A percentile compares a stretch with the other conserved stretches of the same genome.
phyloP scores from a whole-genome alignment of 352 stramenopile genomes.

The Globisporangium nodosum region DNA sequence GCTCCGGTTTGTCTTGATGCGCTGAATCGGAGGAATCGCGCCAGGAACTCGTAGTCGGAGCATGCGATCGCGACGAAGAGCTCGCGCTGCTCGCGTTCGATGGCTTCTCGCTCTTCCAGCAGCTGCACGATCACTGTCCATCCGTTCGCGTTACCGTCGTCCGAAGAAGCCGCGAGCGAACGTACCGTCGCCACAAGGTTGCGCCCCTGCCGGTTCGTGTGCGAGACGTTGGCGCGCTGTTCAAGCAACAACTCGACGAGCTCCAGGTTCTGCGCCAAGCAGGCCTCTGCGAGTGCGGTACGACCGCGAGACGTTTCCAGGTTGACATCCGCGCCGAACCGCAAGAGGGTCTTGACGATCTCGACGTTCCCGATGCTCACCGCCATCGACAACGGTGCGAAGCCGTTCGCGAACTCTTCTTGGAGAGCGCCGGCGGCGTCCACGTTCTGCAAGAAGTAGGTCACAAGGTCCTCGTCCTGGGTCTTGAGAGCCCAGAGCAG shows the following conservation, averaged over 20 bases:
- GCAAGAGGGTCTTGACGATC: slow-evolving; percentile 47
- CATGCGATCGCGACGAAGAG: slow-evolving; percentile 67
- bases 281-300: slow-evolving; percentile 59
- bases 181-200: slow-evolving; percentile 40
- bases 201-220: slow-evolving; percentile 58
- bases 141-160: neutral
- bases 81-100: slow-evolving; percentile 45
- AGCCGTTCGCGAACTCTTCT: slow-evolving; percentile 63
- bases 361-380: slow-evolving; percentile 38
- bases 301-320: slow-evolving; percentile 57
- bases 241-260: slow-evolving; percentile 61
- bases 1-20: neutral
- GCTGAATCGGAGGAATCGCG: slow-evolving; percentile 37
- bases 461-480: slow-evolving; percentile 51
- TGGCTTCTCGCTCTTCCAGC: slow-evolving; percentile 31
- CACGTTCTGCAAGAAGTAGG: slow-evolving; percentile 55
- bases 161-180: slow-evolving; percentile 13
- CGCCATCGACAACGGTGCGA: slow-evolving; percentile 50
- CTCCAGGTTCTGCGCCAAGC: slow-evolving; percentile 30
- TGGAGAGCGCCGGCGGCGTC: slow-evolving; percentile 27
- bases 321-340: slow-evolving; percentile 68
- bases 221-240: slow-evolving; percentile 46
- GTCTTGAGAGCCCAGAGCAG: slow-evolving; percentile 61
- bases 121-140: slow-evolving; percentile 33
- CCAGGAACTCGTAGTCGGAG: slow-evolving; percentile 61